Percentiles rank a stretch among this genome's conserved stretches.
phyloP scores from a whole-genome alignment of 768 basidiomycete genomes.

The Russula compacta region DNA sequence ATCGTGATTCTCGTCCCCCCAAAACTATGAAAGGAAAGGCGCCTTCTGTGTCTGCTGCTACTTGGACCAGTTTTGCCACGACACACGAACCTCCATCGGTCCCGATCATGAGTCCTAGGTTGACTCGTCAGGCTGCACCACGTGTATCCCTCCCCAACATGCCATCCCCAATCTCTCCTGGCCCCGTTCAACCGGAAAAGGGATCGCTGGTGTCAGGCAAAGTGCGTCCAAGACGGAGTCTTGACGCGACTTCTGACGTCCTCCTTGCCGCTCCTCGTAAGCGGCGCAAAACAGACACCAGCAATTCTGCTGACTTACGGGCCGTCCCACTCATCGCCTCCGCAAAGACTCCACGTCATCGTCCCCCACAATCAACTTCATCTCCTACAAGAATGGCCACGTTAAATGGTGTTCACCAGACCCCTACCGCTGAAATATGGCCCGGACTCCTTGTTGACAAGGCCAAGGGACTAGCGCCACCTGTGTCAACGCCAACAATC shows the following conservation, averaged over 20 bases:
- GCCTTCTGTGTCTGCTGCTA: not conserved
- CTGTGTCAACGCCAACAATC: constrained; percentile 31
- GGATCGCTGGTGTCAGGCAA: not conserved
- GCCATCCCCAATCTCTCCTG: not conserved
- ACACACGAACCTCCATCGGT: not conserved
- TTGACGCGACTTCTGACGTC: constrained; percentile 1
- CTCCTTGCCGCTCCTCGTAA: constrained; percentile 13
- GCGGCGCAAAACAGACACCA: constrained; percentile 16
- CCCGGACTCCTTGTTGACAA: not conserved
- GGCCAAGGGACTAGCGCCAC: not conserved
- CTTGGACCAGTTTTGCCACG: not conserved
- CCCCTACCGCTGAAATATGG: not conserved
- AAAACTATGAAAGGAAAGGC: constrained; percentile 13
- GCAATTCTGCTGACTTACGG: not conserved
- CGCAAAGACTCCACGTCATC: not conserved
- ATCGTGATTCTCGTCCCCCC: constrained; percentile 11
- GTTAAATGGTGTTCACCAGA: constrained; percentile 4
- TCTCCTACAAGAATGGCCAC: not conserved
- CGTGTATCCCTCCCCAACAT: not conserved
- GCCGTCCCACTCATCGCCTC: not conserved
- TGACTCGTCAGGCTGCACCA: constrained; percentile 2
- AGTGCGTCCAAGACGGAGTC: constrained; percentile 7
- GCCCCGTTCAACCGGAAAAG: constrained; percentile 2
- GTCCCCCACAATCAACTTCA: not conserved
- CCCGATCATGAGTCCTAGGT: not conserved